These are phyloP conservation scores for Solanum hybrid DNA, from an alignment of 305 asterid genomes.

Conservation along the genomic window DNA sequence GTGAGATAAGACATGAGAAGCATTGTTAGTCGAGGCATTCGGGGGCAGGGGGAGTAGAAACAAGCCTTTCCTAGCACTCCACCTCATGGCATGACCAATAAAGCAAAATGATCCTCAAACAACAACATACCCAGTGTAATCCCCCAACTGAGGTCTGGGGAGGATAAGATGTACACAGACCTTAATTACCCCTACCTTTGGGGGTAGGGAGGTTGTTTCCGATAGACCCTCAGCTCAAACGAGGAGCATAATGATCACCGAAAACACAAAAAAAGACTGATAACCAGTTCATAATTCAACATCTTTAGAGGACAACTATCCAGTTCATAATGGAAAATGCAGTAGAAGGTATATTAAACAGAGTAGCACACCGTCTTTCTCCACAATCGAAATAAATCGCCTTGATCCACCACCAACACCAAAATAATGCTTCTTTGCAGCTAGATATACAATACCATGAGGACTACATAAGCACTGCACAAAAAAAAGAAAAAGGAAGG, in stretches of 20 bases:
- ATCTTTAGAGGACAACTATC: not conserved
- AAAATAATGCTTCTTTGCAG: conserved; percentile 89
- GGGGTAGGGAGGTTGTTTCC: not conserved
- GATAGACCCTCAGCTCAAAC: not conserved
- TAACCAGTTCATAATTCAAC: not conserved
- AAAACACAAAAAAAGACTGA: not conserved
- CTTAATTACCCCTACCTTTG: not conserved
- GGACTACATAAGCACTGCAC: conserved; percentile 49
- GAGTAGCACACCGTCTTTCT: conserved; percentile 53
- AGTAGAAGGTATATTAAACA: not conserved
- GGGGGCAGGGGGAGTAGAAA: not conserved
- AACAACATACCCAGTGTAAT: not conserved
- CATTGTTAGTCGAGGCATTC: not conserved
- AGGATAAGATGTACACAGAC: not conserved
- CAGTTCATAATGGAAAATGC: not conserved
- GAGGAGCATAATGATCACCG: not conserved
- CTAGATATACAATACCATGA: conserved; percentile 71
- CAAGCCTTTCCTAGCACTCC: not conserved
- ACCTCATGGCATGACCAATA: not conserved
- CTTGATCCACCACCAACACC: conserved; percentile 99
- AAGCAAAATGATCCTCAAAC: not conserved
- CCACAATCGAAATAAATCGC: conserved; percentile 61
- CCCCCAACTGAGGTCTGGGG: not conserved
- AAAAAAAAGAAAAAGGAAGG: conserved; percentile 1
- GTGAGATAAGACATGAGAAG: not conserved